Base-by-base conservation (phyloP, 2,329 filamentous ascomycete species). In the Cladosporium sp. region DNA sequence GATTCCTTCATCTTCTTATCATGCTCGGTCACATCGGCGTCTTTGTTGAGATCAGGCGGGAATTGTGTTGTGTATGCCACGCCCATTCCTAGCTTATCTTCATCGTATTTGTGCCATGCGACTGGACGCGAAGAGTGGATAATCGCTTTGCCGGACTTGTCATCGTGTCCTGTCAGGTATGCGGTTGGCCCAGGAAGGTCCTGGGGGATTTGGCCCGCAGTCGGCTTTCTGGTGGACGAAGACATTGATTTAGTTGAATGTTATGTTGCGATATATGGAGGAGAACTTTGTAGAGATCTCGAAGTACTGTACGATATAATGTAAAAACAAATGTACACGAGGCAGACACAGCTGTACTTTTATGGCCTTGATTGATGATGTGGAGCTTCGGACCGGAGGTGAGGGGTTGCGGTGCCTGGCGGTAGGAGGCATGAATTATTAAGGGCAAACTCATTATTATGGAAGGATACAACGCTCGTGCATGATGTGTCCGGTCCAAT, bases 21-120 rank as follows among this genome's bases (percentile, higher is more conserved):
- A 68, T 84, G 82, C 8, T 73, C 70, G 8, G 68, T 63, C 20
- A 84, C 71, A 65, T 85, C 82, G 58, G 72, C 65, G 60, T 80
- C 75, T 22, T 70, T 64, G 64, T 75, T 73, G 57, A 84, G 71
- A 51, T 78, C 67, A 30, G 78, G 74, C 0, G 82, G 81, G 55
- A 78, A 79, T 54, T 74, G 73, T 12, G 82, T 80, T 3, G 80
- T 79, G 72, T 82, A 84, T 60, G 75, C 76, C 28, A 83, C 77
- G 17, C 73, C 73, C 68, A 83, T 83, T 15, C 72, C 73, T 36
- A 80, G 76, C 39, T 76, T 75, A 62, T 79, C 76, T n/a, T 71
- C 61, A 68, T 74, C 67, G 70, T 74, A 67, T 64, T 61, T 63
- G 65, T 61, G 62, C 70, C 69, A 73, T 22, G 66, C 59, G 11